Evolutionary conservation across 371 early-diverging fungal genomes (phyloP), one percentile per base, ranked within the genome.

Genomic region (Mortierella sp.): DNA sequence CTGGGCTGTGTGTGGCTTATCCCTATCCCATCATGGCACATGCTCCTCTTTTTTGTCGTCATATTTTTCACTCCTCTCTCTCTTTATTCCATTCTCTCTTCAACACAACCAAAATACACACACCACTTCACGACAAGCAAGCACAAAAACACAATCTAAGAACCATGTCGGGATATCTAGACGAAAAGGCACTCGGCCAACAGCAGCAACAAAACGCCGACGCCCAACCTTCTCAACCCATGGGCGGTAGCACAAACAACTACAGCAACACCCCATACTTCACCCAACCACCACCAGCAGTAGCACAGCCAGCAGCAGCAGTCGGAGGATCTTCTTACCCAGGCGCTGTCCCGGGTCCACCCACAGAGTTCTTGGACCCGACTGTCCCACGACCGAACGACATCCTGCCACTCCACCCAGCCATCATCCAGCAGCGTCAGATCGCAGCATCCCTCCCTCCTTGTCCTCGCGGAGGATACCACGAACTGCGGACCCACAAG

Each of bases 351-450:
- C 22, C 50, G 4, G 77, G 63, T 2, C 41, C 77, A 40, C 77
- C 70, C 41, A 53, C 66, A 26, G 63, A 48, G 29, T 80, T 70
- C 47, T 26, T 73, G 50, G 81, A 80, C 40, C 81, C 81, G 11
- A 67, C 48, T 8, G 37, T 63, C n/a, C 81, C 81, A 2, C 69
- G 81, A 48, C 81, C 81, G 8, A 80, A 80, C 63, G 81, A 80
- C 41, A 77, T 80, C 64, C 26, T 80, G 40, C 81, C 81, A 0
- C 68, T 80, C 3, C 81, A 80, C 58, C 81, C 81, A 2, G 77
- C 74, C 19, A 80, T 80, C 64, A 80, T 80, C 34, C 73, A 80
- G 43, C 81, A 76, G 48, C 76, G 81, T 19, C 81, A 73, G 53
- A 80, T 80, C 53, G 81, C 81, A 9, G 77, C 81, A 0, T 37